These are phyloP conservation scores for Globisporangium uncinulatum DNA, from an alignment of 352 stramenopile species.

Conservation along the genomic window DNA sequence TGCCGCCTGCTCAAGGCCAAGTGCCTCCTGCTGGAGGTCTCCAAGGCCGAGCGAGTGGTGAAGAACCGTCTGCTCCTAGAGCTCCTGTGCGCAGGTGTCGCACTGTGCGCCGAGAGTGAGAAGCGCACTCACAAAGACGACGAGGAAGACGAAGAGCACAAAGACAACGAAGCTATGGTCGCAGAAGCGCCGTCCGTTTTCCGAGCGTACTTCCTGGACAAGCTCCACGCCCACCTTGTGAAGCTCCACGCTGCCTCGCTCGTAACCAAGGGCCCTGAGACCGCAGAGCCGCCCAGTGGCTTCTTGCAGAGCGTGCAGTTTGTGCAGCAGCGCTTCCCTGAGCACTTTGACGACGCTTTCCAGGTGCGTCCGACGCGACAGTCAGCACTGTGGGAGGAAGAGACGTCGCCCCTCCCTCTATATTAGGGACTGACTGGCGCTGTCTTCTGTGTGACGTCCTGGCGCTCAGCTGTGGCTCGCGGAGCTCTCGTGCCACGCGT, in stretches of 20 bases:
- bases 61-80: conserved; percentile 41
- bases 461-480: conserved; percentile 52
- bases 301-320: conserved; percentile 47
- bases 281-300: conserved; percentile 10
- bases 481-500: conserved; percentile 51
- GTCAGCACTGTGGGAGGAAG: not conserved
- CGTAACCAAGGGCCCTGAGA: conserved; percentile 18
- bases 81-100: conserved; percentile 43
- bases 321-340: conserved; percentile 37
- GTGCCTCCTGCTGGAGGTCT: conserved; percentile 38
- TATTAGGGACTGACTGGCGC: not conserved
- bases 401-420: no score
- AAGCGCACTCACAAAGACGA: not conserved
- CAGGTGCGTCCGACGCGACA: conserved; percentile 24
- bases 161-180: not conserved
- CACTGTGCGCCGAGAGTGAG: conserved; percentile 18
- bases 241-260: conserved; percentile 45
- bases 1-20: conserved; percentile 49
- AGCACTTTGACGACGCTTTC: conserved; percentile 39
- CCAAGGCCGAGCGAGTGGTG: conserved; percentile 28
- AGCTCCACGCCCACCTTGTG: conserved; percentile 44
- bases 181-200: conserved; percentile 14
- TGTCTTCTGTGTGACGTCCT: not conserved
- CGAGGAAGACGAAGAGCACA: not conserved
- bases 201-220: conserved; percentile 41